Evolutionary conservation across 2,329 filamentous ascomycete species (phyloP), one percentile per base, ranked within the genome.

Genomic region (Paecilomyces fulvus): DNA sequence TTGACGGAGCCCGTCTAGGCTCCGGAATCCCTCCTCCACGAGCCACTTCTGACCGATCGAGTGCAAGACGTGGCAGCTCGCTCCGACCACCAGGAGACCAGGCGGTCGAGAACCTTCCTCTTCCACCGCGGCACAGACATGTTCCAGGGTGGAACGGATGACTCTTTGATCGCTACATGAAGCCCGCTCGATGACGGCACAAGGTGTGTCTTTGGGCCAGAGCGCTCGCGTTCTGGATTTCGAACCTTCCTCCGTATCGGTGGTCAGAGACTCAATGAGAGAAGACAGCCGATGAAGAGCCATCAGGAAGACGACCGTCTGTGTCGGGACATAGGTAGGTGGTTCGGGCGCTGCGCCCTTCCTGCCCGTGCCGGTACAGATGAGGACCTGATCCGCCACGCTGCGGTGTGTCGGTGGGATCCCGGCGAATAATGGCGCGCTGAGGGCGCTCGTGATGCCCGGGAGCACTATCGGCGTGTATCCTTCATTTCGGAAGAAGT

Each of bases 331-430:
- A 70, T 85, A 96, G 60, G 86, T 85, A 0, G 94, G 94, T 31
- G 91, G 90, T n/a, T 83, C 77, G 0, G 91, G 91, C 0, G 90
- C 79, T 55, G 83, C 87, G 11, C 94, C 94, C 74, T 95, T 95
- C 66, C 94, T 84, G 0, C 94, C 94, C 0, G 94, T 99, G 0
- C 94, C 94, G 0, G 94, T 99, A 75, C 94, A 97, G n/a, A 99
- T 83, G 25, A 99, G 80, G 0, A 99, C 86, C 72, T 97, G 92
- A 67, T 99, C 94, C 3, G 90, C 88, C 0, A 96, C 88, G 49
- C 88, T 88, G 4, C 94, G 82, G 75, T 97, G 92, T 1, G 94
- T 99, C 0, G 88, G 80, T 1, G 94, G 92, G 30, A 99, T 89
- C 6, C 81, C 85, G 0, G 92, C 92, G 69, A 97, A 96, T 2